Base-by-base conservation (phyloP, 2,329 filamentous ascomycete genomes). In the Hymenoscyphus infarciens region DNA sequence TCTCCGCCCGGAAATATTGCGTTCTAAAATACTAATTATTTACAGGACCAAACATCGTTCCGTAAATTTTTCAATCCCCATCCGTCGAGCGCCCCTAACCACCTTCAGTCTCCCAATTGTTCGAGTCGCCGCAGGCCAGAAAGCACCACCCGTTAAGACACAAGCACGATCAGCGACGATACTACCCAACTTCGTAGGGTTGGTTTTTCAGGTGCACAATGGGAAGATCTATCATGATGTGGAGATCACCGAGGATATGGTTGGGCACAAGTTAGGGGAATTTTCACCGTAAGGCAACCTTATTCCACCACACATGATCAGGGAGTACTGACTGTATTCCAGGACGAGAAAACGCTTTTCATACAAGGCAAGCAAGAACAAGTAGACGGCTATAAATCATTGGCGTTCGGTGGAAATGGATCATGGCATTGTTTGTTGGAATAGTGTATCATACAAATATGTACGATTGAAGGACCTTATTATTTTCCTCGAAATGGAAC, bases 241-340 rank as follows among this genome's bases (percentile, higher is more conserved):
- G 38, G 80, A 80, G 61, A 86, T 91, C 65, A 90, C 88, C 1
- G 88, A 91, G 74, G 86, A 91, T 72, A 91, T 91, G 88, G 88
- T 91, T 11, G 88, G 88, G 61, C 84, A 88, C 73, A 91, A 91
- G 74, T 76, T 91, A 68, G 88, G 88, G 69, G 88, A 91, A 76
- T 91, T 90, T 74, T 84, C 87, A 64, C 76, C 83, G 87, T 90
- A 82, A 71, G 87, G 15, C 33, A 11, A 59, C 16, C 7, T 57
- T n/a, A 5, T 25, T 19, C 5, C 15, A 25, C 45, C 19, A 11
- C 19, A 22, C 13, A 22, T 52, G 45, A 5, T 27, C 19, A 29
- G 6, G 35, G 35, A n/a, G 31, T 55, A 27, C 53, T 55, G 29
- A 55, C 27, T 7, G 19, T 31, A 11, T 11, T 60, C 61, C 70